Evolutionary conservation across 2,329 filamentous ascomycete species (phyloP).

Genomic region (Capronia epimyces): DNA sequence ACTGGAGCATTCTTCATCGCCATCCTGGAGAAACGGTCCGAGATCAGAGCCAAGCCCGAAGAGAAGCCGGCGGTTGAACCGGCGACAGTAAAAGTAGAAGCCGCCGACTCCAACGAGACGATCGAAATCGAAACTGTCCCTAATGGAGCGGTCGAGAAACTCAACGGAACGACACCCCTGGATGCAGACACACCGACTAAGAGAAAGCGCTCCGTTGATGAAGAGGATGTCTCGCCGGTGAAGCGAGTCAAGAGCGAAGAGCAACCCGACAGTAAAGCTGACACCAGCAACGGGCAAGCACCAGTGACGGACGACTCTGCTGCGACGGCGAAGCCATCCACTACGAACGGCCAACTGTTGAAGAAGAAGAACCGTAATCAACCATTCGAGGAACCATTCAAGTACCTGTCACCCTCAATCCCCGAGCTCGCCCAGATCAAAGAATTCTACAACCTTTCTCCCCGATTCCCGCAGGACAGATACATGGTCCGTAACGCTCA

Average conservation of each 20-base stretch:
- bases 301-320: background rate
- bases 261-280: background rate
- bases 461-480: constrained; percentile 78
- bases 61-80: constrained; percentile 32
- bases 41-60: constrained; percentile 74
- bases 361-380: constrained; percentile 40
- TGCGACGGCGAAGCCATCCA: background rate
- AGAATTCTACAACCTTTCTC: constrained; percentile 76
- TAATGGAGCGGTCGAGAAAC: constrained; percentile 31
- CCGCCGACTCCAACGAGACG: constrained; percentile 38
- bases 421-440: constrained; percentile 71
- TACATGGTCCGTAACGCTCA: constrained; percentile 95
- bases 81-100: constrained; percentile 34
- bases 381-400: constrained; percentile 84
- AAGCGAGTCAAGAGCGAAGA: constrained; percentile 26
- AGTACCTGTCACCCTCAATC: constrained; percentile 67
- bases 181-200: constrained; percentile 21
- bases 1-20: constrained; percentile 98
- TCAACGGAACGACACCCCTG: constrained; percentile 35
- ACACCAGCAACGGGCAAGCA: background rate
- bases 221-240: constrained; percentile 5
- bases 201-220: constrained; percentile 22
- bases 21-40: constrained; percentile 83
- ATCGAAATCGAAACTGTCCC: constrained; percentile 19
- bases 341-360: background rate